phyloP scores from a whole-genome alignment of 805 yeast genomes.

The Metschnikowia continentalis region DNA sequence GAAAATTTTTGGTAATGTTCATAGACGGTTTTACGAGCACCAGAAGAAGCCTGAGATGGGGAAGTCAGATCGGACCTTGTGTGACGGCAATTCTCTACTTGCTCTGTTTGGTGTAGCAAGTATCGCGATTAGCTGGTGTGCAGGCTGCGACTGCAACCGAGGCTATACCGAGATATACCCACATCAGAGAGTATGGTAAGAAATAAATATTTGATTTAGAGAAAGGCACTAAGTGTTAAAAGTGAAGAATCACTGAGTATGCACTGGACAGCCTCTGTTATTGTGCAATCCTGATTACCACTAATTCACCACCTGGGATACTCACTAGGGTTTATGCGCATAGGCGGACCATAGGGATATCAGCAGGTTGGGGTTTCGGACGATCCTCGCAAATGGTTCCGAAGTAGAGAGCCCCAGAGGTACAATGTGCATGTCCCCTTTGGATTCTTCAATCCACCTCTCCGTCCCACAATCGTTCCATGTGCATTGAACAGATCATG shows the following conservation, averaged over 20 bases:
- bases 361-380: not conserved
- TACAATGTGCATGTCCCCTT: conserved; percentile 51
- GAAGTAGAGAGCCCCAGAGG: conserved; percentile 44
- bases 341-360: not conserved
- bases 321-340: no score
- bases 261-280: not conserved
- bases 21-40: not conserved
- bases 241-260: not conserved
- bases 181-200: not conserved
- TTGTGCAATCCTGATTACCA: not conserved
- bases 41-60: not conserved
- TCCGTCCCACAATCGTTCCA: conserved; percentile 78
- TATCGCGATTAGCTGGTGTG: conserved; percentile 1
- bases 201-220: not conserved
- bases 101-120: conserved; percentile 2
- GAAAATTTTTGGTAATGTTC: not conserved
- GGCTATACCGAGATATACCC: not conserved
- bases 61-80: not conserved
- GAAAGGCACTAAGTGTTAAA: no score
- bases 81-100: not conserved
- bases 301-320: no score
- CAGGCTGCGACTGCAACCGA: not conserved
- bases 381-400: conserved; percentile 22
- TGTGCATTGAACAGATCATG: conserved; percentile 77
- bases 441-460: conserved; percentile 50